Percentiles rank a stretch among this genome's conserved stretches.
These are phyloP conservation scores for Diaporthe eres DNA, from an alignment of 2,329 filamentous ascomycete genomes.

Conservation along the genomic window DNA sequence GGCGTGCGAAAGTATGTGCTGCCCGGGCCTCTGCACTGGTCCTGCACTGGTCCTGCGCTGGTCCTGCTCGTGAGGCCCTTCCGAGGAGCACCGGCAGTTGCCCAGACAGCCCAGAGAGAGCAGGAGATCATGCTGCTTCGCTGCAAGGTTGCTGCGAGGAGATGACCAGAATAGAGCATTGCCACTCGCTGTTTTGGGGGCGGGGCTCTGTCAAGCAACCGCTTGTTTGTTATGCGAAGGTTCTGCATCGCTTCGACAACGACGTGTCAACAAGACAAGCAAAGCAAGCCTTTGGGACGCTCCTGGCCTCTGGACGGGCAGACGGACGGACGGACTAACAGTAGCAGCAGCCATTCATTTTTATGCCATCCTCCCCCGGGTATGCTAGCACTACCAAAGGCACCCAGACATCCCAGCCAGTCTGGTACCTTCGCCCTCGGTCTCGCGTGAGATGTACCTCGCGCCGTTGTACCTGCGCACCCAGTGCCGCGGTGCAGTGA, in stretches of 20 bases:
- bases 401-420: background rate
- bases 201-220: constrained; percentile 10
- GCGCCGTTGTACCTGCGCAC: constrained; percentile 2
- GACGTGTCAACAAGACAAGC: constrained; percentile 26
- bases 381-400: background rate
- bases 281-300: constrained; percentile 7
- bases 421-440: background rate
- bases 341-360: constrained; percentile 16
- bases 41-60: background rate
- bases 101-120: constrained; percentile 7
- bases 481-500: constrained; percentile 11
- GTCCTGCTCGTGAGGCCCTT: background rate
- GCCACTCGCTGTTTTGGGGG: constrained; percentile 11
- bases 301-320: background rate
- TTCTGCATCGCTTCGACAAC: constrained; percentile 31
- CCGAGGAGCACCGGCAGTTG: constrained; percentile 18
- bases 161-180: constrained; percentile 16
- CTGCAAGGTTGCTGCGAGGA: constrained; percentile 4
- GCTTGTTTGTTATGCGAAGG: constrained; percentile 19
- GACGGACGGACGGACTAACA: constrained; percentile 6
- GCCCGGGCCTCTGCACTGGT: constrained; percentile 10
- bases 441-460: background rate
- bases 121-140: background rate
- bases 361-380: constrained; percentile 14
- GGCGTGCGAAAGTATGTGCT: constrained; percentile 17